Evolutionary conservation across 2,329 filamentous ascomycete species (phyloP), one percentile per base, ranked within the genome.

Genomic region (Beauveria brongniartii): DNA sequence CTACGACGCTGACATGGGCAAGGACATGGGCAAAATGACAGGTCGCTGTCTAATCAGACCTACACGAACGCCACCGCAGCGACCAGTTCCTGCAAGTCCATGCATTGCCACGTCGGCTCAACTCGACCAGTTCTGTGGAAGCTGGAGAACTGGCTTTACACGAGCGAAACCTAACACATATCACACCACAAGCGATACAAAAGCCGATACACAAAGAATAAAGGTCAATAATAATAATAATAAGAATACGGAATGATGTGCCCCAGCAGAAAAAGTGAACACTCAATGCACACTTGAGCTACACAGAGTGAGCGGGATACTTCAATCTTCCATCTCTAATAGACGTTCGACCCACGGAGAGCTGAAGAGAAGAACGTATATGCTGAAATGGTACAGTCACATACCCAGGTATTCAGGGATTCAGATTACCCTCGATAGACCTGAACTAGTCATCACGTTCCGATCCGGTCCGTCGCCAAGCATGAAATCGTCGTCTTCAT

Each of bases 311-410:
- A 78, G 73, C 76, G 79, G 79, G 76, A 72, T 68, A 63, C 71
- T 67, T 80, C 66, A 63, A 75, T 81, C 75, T 81, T 76, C 79
- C 79, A 82, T 76, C 73, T 74, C 72, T 76, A 76, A 77, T 81
- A 81, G 79, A 77, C 79, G 73, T 78, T 77, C 77, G 74, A 77
- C 77, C 77, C 79, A 81, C 69, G 77, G 78, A 72, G 73, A 78
- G 75, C 67, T 66, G 68, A 72, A 71, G 71, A 68, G 73, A 72
- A 74, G 77, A 79, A 78, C 77, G 78, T 70, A 81, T 80, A 81
- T 81, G 79, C 79, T 81, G 72, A 77, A 77, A 80, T 80, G 77
- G 77, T 70, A 46, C 52, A 34, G 41, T 57, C 59, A 63, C 10
- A 44, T 20, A 47, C 24, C 18, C 47, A 50, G 14, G 18, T 41